Evolutionary conservation across 2,329 filamentous ascomycete species (phyloP).

Genomic region (Trichoderma atroviride): DNA sequence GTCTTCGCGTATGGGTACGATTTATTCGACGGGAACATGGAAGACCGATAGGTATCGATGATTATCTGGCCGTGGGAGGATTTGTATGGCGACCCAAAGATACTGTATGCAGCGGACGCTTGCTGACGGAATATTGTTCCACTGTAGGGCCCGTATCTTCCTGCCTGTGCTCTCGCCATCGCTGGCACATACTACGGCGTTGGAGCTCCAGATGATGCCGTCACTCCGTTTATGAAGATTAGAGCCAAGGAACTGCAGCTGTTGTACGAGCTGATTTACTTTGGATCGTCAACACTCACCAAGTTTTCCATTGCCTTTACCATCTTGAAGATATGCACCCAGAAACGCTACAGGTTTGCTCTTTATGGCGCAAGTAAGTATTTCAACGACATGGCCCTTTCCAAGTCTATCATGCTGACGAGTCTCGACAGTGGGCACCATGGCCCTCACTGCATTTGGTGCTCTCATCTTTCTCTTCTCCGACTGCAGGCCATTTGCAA

Average conservation of each 20-base stretch:
- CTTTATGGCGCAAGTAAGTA: not conserved
- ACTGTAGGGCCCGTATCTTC: not conserved
- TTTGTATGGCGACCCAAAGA: not conserved
- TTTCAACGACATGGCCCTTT: not conserved
- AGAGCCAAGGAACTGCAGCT: not conserved
- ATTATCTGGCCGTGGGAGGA: not conserved
- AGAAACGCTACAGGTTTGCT: not conserved
- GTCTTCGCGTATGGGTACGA: not conserved
- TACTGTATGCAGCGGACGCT: not conserved
- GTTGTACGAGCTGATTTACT: conserved; percentile 8
- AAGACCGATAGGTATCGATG: not conserved
- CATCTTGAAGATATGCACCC: conserved; percentile 1
- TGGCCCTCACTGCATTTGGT: not conserved
- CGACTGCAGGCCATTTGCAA: not conserved
- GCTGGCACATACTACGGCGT: not conserved
- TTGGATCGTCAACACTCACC: not conserved
- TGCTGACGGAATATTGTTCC: not conserved
- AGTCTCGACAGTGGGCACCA: not conserved
- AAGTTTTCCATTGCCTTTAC: conserved; percentile 15
- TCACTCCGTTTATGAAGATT: not conserved
- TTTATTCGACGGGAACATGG: not conserved
- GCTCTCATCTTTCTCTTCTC: conserved; percentile 7
- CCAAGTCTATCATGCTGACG: not conserved
- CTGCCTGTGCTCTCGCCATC: not conserved
- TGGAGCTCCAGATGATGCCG: not conserved